Evolutionary conservation across 768 basidiomycete species (phyloP), one percentile per base, ranked within the genome.

Genomic region (Mycena latifolia): DNA sequence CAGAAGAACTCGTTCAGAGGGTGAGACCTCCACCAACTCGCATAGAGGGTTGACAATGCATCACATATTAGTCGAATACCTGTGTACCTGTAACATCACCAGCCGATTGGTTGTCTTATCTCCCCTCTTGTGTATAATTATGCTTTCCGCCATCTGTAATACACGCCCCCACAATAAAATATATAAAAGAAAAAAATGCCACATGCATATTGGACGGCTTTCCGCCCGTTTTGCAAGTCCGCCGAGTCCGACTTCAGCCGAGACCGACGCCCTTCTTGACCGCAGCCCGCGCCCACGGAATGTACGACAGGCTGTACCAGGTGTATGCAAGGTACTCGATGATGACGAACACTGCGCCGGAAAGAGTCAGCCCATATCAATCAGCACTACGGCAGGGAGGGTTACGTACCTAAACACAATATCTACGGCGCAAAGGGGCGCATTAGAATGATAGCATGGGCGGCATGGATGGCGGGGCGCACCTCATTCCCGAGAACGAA

Each of bases 261-360:
- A 86, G 72, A 15, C 86, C 90, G 62, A 94, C 81, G 33, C 87
- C 75, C 76, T 88, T 93, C 63, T 87, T 81, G 46, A 93, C 87
- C 15, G 90, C 90, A 2, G 88, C 75, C 59, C 95, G 86, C 3
- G 96, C 96, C 72, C 96, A 97, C 3, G 96, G 96, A 71, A 98
- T 94, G 80, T 96, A 98, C 9, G 90, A 92, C 31, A 93, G 79
- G 55, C 86, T 88, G 76, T 92, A 96, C 95, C 95, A 98, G 24
- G 91, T 88, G 78, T 92, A 97, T 8, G 95, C 96, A 62, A 97
- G 83, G 77, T 93, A 97, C 77, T 96, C 90, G 77, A 98, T 82
- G 78, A 97, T 85, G 64, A 98, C 96, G 76, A 98, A 94, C 63
- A 95, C 93, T 94, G 78, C 50, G 45, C 41, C 27, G 47, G 41